Base-by-base conservation (phyloP, 129 eudicot genomes). In the Heracleum sosnowskyi region DNA sequence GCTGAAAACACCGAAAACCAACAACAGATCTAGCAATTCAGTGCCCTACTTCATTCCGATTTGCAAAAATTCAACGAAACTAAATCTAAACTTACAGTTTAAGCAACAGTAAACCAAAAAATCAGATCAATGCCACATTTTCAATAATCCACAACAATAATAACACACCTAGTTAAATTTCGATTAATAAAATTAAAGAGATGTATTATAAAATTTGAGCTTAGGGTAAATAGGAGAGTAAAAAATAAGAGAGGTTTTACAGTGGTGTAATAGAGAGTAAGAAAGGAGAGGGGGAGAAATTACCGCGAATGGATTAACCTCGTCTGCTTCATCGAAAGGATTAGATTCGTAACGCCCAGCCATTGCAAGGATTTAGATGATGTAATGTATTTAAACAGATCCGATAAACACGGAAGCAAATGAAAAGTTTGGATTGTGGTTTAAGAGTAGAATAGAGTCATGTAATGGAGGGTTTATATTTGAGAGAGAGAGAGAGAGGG, bases 301-400 rank as follows among this genome's bases (percentile, higher is more conserved):
- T 89, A 94, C 98, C 88, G 98, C 83, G 79, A 94, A 94, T 2
- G 98, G 98, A 63, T 94, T 94, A 29, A 83, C 86, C 82, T 94
- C 97, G 63, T 89, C 97, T 47, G 26, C 31, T 57, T 91, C 98
- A 1, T 82, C 93, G 74, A 94, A 94, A 2, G 97, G 97, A 84
- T 94, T 94, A 15, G 90, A 78, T 83, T 91, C 96, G 79, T 82
- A 83, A 76, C 90, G 87, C 41, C 83, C 78, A 62, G 88, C 96
- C 98, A 90, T 94, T 12, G 37, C 57, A 77, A 11, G 20, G 11
- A 74, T 36, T 71, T 36, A 68, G 69, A 73, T 80, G 76, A 46
- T 68, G 73, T 20, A 20, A 20, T 40, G 35, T 18, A 63, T 26
- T 62, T 35, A 31, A 12, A 53, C 66, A 78, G 88, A 81, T 85